Base-by-base conservation (phyloP, 768 basidiomycete species). In the Rhodocollybia butyracea region DNA sequence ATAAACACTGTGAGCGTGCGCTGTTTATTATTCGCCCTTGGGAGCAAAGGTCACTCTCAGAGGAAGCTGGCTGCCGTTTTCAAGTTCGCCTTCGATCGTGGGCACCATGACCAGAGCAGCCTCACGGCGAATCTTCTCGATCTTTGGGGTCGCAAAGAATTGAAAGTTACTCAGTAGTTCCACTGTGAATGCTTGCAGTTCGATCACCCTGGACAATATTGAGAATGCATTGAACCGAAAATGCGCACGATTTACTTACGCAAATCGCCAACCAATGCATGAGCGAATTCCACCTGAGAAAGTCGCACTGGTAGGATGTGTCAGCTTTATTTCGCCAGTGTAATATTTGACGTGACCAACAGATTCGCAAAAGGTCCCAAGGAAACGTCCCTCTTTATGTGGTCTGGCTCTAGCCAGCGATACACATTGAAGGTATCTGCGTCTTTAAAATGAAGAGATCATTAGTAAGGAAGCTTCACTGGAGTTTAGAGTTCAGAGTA, bases 101-200 rank as follows among this genome's bases (percentile, higher is more conserved):
- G 75, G 77, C 8, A 68, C 62, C 74, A 79, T 74, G 2, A 76
- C 64, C 19, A 76, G 50, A 27, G 69, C 72, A 13, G 71, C 62
- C 63, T 78, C 76, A 24, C 74, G 66, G 46, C 76, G 61, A 30
- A 79, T 60, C 43, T 58, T 68, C 53, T 62, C 57, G 1, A 70
- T 63, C 53, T 74, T 67, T 13, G 71, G 67, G 1, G 74, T 73
- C 36, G 65, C 68, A 57, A 73, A 57, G 58, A 85, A 80, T 59
- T 83, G 77, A 59, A 86, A 83, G 60, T 78, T 73, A 27, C 73
- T 66, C 36, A 85, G 54, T 24, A 83, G 69, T 60, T 83, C 82
- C 22, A 80, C 74, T n/a, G 85, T 61, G 66, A 87, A 84, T 0
- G 76, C 73, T 57, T 86, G 84, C 15, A 85, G 64, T 62, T 87